Percentiles rank a stretch among this genome's conserved stretches.
phyloP scores from a whole-genome alignment of 257 asterid species.

The Cinchona pubescens region DNA sequence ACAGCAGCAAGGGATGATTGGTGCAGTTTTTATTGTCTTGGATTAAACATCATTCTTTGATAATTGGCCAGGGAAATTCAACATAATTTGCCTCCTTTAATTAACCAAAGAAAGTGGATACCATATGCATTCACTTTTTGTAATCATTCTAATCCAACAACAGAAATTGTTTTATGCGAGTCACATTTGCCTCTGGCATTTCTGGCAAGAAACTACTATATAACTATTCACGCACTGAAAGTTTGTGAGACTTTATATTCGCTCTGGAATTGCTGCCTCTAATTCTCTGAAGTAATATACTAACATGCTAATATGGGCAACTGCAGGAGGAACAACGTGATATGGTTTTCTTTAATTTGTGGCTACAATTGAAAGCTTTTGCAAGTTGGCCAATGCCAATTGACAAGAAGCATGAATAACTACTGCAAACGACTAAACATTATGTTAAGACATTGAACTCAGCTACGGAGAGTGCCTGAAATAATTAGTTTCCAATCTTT shows the following conservation, averaged over 20 bases:
- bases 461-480: neutral
- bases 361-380: conserved; percentile 11
- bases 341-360: neutral
- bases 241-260: neutral
- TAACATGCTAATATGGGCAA: conserved; percentile 14
- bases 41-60: neutral
- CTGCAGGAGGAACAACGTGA: neutral
- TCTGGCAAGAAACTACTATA: neutral
- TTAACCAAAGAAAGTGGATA: conserved; percentile 5
- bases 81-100: neutral
- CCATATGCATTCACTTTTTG: conserved; percentile 16
- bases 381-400: neutral
- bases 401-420: neutral
- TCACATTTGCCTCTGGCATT: conserved; percentile 7
- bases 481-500: conserved; percentile 1
- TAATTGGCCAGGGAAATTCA: neutral
- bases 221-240: conserved; percentile 5
- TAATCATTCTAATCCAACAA: conserved; percentile 3
- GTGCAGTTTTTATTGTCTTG: neutral
- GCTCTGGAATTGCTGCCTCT: neutral
- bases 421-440: neutral
- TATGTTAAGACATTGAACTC: conserved; percentile 5
- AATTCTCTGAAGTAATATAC: neutral
- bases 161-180: conserved; percentile 3
- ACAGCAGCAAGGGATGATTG: neutral